phyloP scores from a whole-genome alignment of 805 yeast species.

The Candida vaughaniae region DNA sequence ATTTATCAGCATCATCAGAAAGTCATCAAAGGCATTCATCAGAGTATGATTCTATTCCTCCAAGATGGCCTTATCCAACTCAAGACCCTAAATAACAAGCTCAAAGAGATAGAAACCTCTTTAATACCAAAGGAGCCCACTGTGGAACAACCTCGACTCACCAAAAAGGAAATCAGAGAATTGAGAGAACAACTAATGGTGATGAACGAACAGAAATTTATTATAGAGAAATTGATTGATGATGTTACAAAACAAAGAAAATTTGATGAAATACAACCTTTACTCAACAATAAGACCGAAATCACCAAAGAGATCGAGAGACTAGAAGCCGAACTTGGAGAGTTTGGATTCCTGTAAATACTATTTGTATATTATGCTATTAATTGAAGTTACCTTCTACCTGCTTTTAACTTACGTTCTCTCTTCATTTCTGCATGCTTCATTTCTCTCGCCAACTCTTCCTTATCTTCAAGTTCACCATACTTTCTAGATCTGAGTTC shows the following conservation, averaged over 20 bases:
- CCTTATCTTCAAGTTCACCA: slow-evolving; percentile 74
- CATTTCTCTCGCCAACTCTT: slow-evolving; percentile 64
- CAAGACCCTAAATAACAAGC: slow-evolving; percentile 54
- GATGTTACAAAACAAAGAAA: slow-evolving; percentile 64
- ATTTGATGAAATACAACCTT: slow-evolving; percentile 70
- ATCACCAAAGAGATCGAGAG: slow-evolving; percentile 47
- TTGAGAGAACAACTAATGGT: slow-evolving; percentile 80
- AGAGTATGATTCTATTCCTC: slow-evolving; percentile 56
- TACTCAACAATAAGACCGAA: slow-evolving; percentile 60
- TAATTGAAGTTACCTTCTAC: neutral
- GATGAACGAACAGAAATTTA: slow-evolving; percentile 74
- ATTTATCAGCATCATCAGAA: slow-evolving; percentile 5
- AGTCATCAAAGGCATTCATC: slow-evolving; percentile 53
- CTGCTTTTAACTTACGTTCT: slow-evolving; percentile 14
- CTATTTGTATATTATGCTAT: no score
- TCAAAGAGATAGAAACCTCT: slow-evolving; percentile 28
- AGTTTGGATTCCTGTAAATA: slow-evolving; percentile 30
- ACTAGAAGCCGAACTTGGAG: slow-evolving; percentile 56
- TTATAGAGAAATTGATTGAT: slow-evolving; percentile 64
- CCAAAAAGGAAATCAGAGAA: slow-evolving; percentile 55
- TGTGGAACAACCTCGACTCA: slow-evolving; percentile 27
- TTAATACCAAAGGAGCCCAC: slow-evolving; percentile 17
- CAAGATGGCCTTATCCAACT: slow-evolving; percentile 67
- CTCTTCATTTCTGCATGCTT: slow-evolving; percentile 31
- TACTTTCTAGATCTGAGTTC: slow-evolving; percentile 66